Conservation (phyloP, 495 filamentous ascomycete genomes). For the Daldinia decipiens region DNA sequence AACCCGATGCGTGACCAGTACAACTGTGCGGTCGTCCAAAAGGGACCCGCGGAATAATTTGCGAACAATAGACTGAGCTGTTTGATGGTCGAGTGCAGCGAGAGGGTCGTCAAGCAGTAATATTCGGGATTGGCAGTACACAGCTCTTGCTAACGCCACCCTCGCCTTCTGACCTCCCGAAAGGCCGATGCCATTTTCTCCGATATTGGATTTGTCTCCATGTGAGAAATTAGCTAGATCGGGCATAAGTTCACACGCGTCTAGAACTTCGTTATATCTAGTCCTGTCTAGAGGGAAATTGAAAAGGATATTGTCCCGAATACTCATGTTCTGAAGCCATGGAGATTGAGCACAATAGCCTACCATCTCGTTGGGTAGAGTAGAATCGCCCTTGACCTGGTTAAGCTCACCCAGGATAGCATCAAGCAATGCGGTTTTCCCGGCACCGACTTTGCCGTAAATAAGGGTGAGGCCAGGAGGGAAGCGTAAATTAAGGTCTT, state of each 20-base stretch:
- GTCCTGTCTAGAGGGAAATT: slow-evolving; percentile 74
- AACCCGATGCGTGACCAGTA: slow-evolving; percentile 83
- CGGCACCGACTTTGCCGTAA: slow-evolving; percentile 77
- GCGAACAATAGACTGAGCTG: slow-evolving; percentile 74
- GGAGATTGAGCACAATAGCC: slow-evolving; percentile 86
- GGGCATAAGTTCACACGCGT: slow-evolving; percentile 90
- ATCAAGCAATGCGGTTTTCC: slow-evolving; percentile 83
- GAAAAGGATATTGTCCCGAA: slow-evolving; percentile 86
- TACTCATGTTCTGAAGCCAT: slow-evolving; percentile 94
- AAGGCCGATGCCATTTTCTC: slow-evolving; percentile 94
- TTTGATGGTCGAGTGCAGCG: slow-evolving; percentile 91
- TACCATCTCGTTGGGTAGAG: slow-evolving; percentile 72
- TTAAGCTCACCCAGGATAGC: slow-evolving; percentile 84
- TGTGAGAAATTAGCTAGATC: slow-evolving; percentile 92
- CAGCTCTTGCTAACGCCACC: slow-evolving; percentile 88
- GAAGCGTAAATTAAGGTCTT: slow-evolving; percentile 69
- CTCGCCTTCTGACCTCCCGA: slow-evolving; percentile 96
- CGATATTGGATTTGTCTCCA: slow-evolving; percentile 92
- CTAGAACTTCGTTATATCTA: slow-evolving; percentile 88
- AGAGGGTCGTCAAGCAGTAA: slow-evolving; percentile 95
- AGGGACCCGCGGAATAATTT: slow-evolving; percentile 74
- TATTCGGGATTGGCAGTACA: slow-evolving; percentile 91
- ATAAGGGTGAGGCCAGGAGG: slow-evolving; percentile 70
- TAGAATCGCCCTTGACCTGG: slow-evolving; percentile 65
- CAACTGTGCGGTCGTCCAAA: slow-evolving; percentile 67